Conservation (phyloP, 2,329 filamentous ascomycete genomes). For the Sporothrix dimorphospora region DNA sequence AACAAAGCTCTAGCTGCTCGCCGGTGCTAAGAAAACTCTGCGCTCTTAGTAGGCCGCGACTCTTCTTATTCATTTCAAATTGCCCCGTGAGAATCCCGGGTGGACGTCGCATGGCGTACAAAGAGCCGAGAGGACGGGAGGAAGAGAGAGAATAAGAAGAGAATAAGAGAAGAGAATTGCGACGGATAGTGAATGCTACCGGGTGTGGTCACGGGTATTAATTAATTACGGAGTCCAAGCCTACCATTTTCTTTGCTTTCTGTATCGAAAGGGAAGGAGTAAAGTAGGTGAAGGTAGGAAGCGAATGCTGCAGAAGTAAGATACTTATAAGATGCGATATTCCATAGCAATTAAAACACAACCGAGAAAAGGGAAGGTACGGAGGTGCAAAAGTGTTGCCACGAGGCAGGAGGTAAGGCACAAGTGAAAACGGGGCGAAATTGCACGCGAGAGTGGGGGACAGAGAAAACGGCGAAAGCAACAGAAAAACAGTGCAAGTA, state of each 20-base stretch:
- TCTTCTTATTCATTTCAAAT: slow-evolving; percentile 10
- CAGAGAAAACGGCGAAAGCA: too few species aligned
- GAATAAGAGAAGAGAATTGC: neutral
- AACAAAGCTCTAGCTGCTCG: neutral
- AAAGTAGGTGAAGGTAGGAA: neutral
- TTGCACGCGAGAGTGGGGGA: neutral
- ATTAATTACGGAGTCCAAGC: neutral
- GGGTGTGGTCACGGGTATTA: slow-evolving; percentile 12
- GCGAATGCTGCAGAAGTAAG: neutral
- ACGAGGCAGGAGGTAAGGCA: slow-evolving; percentile 6
- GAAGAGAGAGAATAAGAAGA: neutral
- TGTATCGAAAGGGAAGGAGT: neutral
- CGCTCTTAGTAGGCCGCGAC: neutral
- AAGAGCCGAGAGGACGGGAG: neutral
- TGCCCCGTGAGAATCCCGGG: slow-evolving; percentile 15
- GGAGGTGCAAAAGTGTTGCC: neutral
- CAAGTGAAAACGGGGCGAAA: neutral
- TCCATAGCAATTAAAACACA: neutral
- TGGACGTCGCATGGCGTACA: neutral
- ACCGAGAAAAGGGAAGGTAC: neutral
- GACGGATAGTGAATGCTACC: neutral
- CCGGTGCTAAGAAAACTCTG: slow-evolving; percentile 26
- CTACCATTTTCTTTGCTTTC: neutral
- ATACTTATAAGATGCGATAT: neutral
- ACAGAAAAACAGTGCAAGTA: too few species aligned